These are phyloP conservation scores for Ophiocordyceps unilateralis DNA, from an alignment of 2,329 filamentous ascomycete species.

Conservation along the genomic window DNA sequence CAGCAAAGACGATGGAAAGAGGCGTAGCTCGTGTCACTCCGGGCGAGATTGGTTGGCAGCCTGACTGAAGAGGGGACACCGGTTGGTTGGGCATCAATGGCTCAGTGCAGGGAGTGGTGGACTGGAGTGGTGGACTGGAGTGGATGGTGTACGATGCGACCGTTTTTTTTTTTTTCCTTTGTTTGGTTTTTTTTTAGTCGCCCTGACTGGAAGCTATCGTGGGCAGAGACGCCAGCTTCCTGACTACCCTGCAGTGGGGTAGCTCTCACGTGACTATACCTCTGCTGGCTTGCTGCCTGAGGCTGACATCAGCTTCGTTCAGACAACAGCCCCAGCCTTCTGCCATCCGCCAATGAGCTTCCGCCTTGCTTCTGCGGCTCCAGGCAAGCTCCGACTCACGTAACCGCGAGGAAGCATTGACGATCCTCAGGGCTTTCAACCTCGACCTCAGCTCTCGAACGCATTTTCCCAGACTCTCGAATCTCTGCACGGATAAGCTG, in stretches of 20 bases:
- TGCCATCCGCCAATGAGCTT: slow-evolving; percentile 10
- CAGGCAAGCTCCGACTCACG: slow-evolving; percentile 32
- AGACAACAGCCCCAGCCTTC: slow-evolving; percentile 17
- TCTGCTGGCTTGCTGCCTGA: slow-evolving; percentile 12
- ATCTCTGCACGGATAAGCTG: background rate
- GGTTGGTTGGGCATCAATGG: background rate
- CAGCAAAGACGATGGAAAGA: background rate
- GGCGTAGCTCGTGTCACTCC: background rate
- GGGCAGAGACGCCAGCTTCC: background rate
- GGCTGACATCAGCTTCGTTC: slow-evolving; percentile 7
- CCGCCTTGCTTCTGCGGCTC: slow-evolving; percentile 15
- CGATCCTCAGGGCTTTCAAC: too few species aligned
- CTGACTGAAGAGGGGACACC: background rate
- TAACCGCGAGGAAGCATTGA: slow-evolving; percentile 17
- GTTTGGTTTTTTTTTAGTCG: background rate
- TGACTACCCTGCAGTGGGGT: background rate
- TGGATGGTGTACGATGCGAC: background rate
- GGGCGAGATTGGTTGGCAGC: background rate
- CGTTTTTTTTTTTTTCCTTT: background rate
- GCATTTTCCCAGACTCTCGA: background rate
- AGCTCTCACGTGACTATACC: too few species aligned
- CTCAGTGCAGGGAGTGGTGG: background rate
- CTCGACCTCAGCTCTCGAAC: slow-evolving; percentile 1
- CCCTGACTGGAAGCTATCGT: background rate
- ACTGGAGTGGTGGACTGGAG: too few species aligned